Base-by-base conservation (phyloP, 2,329 filamentous ascomycete genomes). In the Aureobasidium sp. region DNA sequence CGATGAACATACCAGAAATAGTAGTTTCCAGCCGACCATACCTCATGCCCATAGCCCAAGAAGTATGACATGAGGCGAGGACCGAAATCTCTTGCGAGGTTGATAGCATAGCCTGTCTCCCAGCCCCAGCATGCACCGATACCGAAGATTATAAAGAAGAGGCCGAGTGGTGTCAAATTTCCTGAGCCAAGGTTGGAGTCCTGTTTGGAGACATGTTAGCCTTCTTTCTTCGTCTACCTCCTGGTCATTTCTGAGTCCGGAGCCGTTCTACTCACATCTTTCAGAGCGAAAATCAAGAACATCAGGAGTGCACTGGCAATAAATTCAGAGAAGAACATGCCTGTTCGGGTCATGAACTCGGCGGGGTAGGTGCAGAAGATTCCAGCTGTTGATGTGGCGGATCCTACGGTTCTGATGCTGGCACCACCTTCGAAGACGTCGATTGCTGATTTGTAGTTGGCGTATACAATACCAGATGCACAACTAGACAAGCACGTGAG, bases 71-170 rank as follows among this genome's bases (percentile, higher is more conserved):
- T 79, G 38, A 88, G 66, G 10, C 85, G 73, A 8, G 84, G 84
- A 1, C 83, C 83, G 63, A 88, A 85, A 58, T 89, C 85, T 66
- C 85, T 76, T 30, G 84, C 85, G 37, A 86, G 67, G 22, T 55
- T 55, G 45, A 55, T 86, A 14, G 84, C 85, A 67, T 86, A 89
- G 32, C 85, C 84, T 1, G 85, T 89, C 66, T 88, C 79, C 83
- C 83, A 88, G 6, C 85, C 85, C 35, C 35, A 50, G 35, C 47
- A 50, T 30, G 47, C 47, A n/a, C 47, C 84, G 19, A 88, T 80
- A 6, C 84, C 85, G 62, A 88, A 88, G 57, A 88, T 81, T 42
- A 88, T 71, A 68, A 88, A 87, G 69, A 87, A 85, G 5, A 88
- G 68, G 6, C 73, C 78, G 1, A 88, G 68, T 0, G 84, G 81